Base-by-base conservation (phyloP, 148 eudicot genomes). In the Vaccinium corymbosum region DNA sequence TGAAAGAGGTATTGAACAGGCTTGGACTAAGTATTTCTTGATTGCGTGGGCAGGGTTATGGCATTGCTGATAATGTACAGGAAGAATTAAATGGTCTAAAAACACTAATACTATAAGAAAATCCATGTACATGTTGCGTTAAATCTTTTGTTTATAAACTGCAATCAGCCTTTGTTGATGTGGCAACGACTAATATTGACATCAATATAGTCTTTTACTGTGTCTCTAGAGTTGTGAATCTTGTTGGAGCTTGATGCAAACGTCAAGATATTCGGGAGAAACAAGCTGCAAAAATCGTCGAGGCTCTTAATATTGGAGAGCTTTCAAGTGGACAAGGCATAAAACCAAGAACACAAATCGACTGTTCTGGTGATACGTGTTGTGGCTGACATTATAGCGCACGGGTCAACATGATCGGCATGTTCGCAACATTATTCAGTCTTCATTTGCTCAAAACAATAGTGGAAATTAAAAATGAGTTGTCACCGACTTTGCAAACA, bases 261-360 rank as follows among this genome's bases (percentile, higher is more conserved):
- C 27, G 2, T 61, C 25, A n/a, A 20, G 68, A n/a, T n/a, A 61
- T 20, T 61, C 27, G 68, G 13, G 27, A 61, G 68, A 61, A 61
- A n/a, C 68, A 61, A 61, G 27, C n/a, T 61, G 68, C 25, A 7
- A 20, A 62, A 20, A 2, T 68, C 27, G 6, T 12, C 1, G 16
- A 68, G 73, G 73, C 38, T 27, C 73, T 27, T 68, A 68, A 27
- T 27, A 12, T 25, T 20, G 73, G 29, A 25, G 12, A 22, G 13
- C 71, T 64, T 64, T 64, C 71, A 64, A 64, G 71, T 22, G 71
- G 71, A 10, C 71, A 64, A 64, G 71, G 32, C 71, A 7, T 64
- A 29, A 68, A 27, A 68, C 27, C 38, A 68, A 27, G 73, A 68
- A 27, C 10, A 16, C 5, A 10, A n/a, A 1, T 25, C 7, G 12